These are phyloP conservation scores for Dendrobium huoshanense DNA, from an alignment of 106 monocot genomes.

Conservation along the genomic window DNA sequence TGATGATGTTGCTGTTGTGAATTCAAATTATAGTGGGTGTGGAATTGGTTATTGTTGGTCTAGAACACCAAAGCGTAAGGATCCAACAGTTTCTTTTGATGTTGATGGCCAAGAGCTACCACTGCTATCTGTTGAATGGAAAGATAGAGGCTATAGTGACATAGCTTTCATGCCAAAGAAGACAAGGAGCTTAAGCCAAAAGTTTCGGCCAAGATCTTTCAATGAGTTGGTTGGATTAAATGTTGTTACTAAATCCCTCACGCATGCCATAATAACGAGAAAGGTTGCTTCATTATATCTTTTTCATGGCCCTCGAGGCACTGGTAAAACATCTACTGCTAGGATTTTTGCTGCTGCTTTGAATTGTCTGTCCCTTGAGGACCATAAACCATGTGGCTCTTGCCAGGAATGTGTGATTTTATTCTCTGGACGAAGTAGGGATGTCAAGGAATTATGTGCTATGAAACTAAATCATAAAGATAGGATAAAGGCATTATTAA, in stretches of 20 bases:
- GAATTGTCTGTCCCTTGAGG: conserved; percentile 74
- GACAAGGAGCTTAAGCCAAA: conserved; percentile 78
- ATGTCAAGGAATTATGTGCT: conserved; percentile 82
- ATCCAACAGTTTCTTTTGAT: conserved; percentile 38
- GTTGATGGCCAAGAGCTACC: conserved; percentile 61
- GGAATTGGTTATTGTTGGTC: conserved; percentile 93
- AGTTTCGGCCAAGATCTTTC: conserved; percentile 83
- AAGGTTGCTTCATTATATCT: conserved; percentile 84
- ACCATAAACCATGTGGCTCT: conserved; percentile 70
- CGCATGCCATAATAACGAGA: conserved; percentile 54
- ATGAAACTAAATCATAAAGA: conserved; percentile 54
- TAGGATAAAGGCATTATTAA: conserved; percentile 60
- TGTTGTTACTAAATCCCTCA: conserved; percentile 69
- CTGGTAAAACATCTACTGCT: conserved; percentile 88
- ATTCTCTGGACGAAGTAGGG: conserved; percentile 76
- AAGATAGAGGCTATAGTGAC: conserved; percentile 21
- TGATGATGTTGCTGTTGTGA: conserved; percentile 46
- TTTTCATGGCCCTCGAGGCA: conserved; percentile 85
- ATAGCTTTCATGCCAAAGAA: conserved; percentile 35
- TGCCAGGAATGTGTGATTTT: conserved; percentile 74
- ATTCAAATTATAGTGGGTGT: conserved; percentile 73
- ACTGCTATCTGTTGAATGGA: conserved; percentile 40
- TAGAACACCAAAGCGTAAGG: conserved; percentile 65
- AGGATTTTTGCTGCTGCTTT: conserved; percentile 85
- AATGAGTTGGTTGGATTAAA: conserved; percentile 75